Evolutionary conservation across 139 green algal species (phyloP), one percentile per base, ranked within the genome.

Genomic region (Pycnococcus provasolii): DNA sequence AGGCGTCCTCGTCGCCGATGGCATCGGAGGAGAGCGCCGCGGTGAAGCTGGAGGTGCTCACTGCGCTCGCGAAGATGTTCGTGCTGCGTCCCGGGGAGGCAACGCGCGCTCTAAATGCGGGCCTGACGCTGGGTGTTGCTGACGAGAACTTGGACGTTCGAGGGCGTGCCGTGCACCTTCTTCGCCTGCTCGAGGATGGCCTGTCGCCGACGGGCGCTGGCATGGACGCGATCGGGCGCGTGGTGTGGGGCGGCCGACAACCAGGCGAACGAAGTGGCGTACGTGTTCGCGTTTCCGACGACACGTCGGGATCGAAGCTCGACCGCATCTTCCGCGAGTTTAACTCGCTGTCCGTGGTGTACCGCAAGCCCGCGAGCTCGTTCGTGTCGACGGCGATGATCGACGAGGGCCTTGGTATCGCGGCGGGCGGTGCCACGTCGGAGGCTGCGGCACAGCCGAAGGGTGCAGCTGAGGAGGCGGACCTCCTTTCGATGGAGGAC

Each of bases 291-390:
- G 0, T 83, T 89, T 48, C 61, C 72, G 26, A 26, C n/a, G 73
- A 80, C 45, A 80, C 71, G 37, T 66, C 77, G 0, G 88, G 94
- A 66, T 72, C 82, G 40, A 70, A 76, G 44, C 81, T 52, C 37
- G 77, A 83, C 39, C 43, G 40, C 4, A 84, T 98, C 45, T 98
- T 98, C 64, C 78, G 90, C 7, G 89, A 97, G 78, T 91, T 96
- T 72, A 96, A 97, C 79, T 82, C 78, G 0, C 77, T 97, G 8
- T 87, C 87, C 1, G 87, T 96, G 1, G 61, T 94, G 0, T 95
- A 91, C 76, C 64, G 80, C 52, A 70, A 72, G 7, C 82, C 83
- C 0, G 80, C 78, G 2, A 53, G 57, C 2, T 74, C 71, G 6
- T 90, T 89, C 53, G 67, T 84, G 13, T 73, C 80, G 42, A 13